Conservation (phyloP, 139 green algal species). For the Chlorella sp. region DNA sequence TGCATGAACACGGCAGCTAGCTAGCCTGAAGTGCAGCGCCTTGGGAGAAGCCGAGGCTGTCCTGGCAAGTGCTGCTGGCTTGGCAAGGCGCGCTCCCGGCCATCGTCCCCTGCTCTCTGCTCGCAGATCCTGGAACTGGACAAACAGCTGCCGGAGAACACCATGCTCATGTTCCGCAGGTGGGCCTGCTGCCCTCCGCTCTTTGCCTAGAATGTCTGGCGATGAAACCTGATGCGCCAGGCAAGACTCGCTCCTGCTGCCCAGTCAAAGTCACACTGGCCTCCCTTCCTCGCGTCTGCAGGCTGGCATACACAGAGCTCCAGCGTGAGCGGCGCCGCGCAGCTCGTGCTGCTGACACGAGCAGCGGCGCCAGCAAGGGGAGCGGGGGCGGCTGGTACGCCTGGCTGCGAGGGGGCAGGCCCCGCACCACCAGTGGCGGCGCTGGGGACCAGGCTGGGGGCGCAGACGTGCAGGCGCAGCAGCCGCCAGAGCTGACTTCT, state of each 20-base stretch:
- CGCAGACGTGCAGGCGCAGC: background rate
- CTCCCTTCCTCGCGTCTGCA: no score
- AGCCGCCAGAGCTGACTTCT: conserved; percentile 36
- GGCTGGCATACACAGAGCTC: conserved; percentile 70
- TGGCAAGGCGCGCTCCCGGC: background rate
- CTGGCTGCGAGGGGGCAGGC: conserved; percentile 52
- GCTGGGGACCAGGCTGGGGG: conserved; percentile 10
- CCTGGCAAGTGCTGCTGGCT: no score
- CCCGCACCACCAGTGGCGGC: no score
- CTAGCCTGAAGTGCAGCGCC: no score
- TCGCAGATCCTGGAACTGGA: conserved; percentile 67
- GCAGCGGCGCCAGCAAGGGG: background rate
- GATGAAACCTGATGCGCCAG: background rate
- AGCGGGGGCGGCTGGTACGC: conserved; percentile 42
- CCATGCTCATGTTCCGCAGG: conserved; percentile 78
- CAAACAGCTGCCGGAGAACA: conserved; percentile 63
- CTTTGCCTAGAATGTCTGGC: no score
- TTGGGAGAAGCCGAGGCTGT: no score
- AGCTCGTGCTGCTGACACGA: conserved; percentile 2
- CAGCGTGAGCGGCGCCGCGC: conserved; percentile 17
- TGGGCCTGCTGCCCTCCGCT: background rate
- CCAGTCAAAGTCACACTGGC: no score
- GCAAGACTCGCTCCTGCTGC: no score
- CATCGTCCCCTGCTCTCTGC: conserved; percentile 1
- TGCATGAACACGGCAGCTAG: no score